These are phyloP conservation scores for Ophiocordyceps sinensis DNA, from an alignment of 2,329 filamentous ascomycete species.

Conservation along the genomic window DNA sequence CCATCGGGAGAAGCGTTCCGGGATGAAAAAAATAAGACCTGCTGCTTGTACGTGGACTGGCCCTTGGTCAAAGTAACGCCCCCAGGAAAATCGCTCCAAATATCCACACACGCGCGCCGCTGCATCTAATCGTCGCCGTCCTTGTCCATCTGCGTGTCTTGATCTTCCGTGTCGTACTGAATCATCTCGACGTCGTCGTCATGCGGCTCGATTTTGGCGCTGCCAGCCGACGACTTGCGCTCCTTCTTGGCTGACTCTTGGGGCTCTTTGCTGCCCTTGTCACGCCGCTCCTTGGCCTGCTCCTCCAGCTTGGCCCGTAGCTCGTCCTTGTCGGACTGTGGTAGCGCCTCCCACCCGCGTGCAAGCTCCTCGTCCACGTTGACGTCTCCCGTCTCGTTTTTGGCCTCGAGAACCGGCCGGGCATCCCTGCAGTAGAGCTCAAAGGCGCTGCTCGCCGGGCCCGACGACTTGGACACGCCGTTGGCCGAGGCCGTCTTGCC, in stretches of 20 bases:
- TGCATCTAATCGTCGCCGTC: conserved; percentile 16
- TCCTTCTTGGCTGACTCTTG: conserved; percentile 8
- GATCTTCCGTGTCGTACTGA: conserved; percentile 29
- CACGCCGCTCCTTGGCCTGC: conserved; percentile 10
- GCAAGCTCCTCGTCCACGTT: conserved; percentile 39
- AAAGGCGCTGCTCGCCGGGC: conserved; percentile 33
- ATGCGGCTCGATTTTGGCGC: conserved; percentile 18
- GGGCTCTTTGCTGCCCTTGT: conserved; percentile 7
- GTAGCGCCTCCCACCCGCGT: conserved; percentile 39
- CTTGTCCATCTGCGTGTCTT: conserved; percentile 20
- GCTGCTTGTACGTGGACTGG: neutral
- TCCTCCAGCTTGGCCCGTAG: conserved; percentile 24
- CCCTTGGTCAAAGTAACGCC: neutral
- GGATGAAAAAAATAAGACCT: neutral
- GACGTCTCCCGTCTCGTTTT: conserved; percentile 25
- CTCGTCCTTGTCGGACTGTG: conserved; percentile 32
- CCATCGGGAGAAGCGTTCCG: neutral
- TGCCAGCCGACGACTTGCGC: conserved; percentile 4
- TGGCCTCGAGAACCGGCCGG: conserved; percentile 27
- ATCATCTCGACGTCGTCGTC: conserved; percentile 37
- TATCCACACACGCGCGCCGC: neutral
- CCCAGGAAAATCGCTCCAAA: neutral
- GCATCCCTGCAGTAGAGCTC: conserved; percentile 39
- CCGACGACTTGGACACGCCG: conserved; percentile 24
- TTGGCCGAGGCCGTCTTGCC: conserved; percentile 16